Evolutionary conservation across 495 filamentous ascomycete species (phyloP), one percentile per base, ranked within the genome.

Genomic region (Hamigera avellanea): DNA sequence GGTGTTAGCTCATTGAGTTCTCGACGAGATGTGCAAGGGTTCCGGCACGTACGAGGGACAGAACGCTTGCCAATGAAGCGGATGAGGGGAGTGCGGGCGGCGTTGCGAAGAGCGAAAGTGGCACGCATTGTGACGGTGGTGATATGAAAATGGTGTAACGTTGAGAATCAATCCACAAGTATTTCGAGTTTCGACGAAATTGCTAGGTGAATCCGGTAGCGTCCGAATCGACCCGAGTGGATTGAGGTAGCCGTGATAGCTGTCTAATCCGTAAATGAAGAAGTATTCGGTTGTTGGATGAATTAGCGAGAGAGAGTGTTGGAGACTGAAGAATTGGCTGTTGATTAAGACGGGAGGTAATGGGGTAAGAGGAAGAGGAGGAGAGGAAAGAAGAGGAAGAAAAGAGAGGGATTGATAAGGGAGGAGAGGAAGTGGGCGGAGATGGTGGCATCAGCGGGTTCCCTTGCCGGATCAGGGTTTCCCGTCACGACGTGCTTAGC

Each of bases 61-160:
- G 78, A 68, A 39, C 91, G 80, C 69, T 86, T 91, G 54, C 91
- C 91, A 31, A 96, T 45, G 67, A 98, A 98, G 44, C 80, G 78
- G 53, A 98, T 98, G 59, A 93, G 64, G 35, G 86, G 86, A 27
- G 73, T 81, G 42, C 84, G 80, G 46, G 75, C 72, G 47, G 75
- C 76, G 55, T 76, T 75, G 49, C 78, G 73, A 40, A 89, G 69
- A 46, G 64, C 70, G 49, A 66, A 64, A 40, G 85, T 81, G 40
- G 74, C 65, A 51, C 70, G 76, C 80, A 89, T 78, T 46, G 42
- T 70, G 55, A 50, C 32, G 14, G 25, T 8, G 23, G 32, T 18
- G 37, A 37, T 34, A 23, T 43, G 29, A 36, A 31, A 27, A 32
- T 25, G 14, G 14, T 7, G 14, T 19, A 14, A 10, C 6, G 17